Conservation (phyloP, 2,329 filamentous ascomycete species). For the Elsinoe perseae region DNA sequence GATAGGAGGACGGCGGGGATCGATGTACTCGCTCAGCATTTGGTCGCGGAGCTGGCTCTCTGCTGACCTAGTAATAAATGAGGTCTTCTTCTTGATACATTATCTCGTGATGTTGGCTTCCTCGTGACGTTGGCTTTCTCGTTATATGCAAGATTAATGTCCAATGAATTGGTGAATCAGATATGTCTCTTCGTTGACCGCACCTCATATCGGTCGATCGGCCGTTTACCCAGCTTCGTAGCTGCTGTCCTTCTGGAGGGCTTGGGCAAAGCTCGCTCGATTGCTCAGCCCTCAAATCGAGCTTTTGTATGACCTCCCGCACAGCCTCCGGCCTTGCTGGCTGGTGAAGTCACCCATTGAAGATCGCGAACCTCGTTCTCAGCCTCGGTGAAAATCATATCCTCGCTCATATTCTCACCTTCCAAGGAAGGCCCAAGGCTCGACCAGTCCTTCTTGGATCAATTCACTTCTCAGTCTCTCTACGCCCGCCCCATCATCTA, state of each 20-base stretch:
- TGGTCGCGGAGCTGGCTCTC: conserved; percentile 39
- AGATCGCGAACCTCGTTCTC: too few relatives aligned
- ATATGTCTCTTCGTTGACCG: too few relatives aligned
- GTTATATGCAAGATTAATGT: neutral
- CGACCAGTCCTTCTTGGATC: neutral
- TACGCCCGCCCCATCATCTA: conserved; percentile 11
- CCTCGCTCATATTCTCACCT: neutral
- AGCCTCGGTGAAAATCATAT: too few relatives aligned
- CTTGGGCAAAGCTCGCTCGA: too few relatives aligned
- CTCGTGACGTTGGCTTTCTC: neutral
- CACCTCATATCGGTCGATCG: too few relatives aligned
- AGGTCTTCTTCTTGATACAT: neutral
- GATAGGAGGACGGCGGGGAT: conserved; percentile 44
- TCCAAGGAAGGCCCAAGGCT: conserved; percentile 4
- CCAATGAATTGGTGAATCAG: too few relatives aligned
- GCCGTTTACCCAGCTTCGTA: too few relatives aligned
- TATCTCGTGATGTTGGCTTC: neutral
- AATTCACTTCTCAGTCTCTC: neutral
- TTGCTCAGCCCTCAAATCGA: too few relatives aligned
- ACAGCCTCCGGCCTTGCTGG: too few relatives aligned
- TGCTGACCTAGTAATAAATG: conserved; percentile 22
- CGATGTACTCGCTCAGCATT: conserved; percentile 44
- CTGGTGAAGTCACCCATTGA: too few relatives aligned
- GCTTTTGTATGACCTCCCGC: too few relatives aligned
- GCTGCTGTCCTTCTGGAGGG: too few relatives aligned